Evolutionary conservation across 495 filamentous ascomycete genomes (phyloP).

Genomic region (Bombardia bombarda): DNA sequence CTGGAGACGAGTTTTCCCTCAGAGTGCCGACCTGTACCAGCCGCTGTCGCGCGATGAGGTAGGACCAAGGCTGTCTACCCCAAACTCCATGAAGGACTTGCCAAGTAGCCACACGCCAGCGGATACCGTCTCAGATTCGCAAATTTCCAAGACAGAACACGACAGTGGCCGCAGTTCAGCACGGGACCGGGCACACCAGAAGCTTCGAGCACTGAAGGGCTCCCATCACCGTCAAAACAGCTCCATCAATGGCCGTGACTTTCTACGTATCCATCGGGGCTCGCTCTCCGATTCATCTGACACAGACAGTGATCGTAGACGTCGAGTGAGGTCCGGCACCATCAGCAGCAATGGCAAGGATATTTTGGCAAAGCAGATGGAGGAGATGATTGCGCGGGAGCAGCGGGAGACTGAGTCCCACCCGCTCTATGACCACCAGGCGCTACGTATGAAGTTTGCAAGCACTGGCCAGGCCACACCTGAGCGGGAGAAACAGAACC

Average conservation of each 20-base stretch:
- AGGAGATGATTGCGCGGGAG: constrained; percentile 52
- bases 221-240: constrained; percentile 38
- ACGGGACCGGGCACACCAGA: constrained; percentile 39
- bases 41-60: constrained; percentile 14
- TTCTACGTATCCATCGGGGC: constrained; percentile 28
- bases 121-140: constrained; percentile 8
- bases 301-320: constrained; percentile 34
- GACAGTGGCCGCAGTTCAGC: constrained; percentile 26
- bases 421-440: constrained; percentile 20
- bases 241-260: constrained; percentile 30
- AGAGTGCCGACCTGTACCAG: constrained; percentile 15
- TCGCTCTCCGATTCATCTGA: constrained; percentile 40
- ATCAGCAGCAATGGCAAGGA: constrained; percentile 38
- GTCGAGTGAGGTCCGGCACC: constrained; percentile 26
- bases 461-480: constrained; percentile 21
- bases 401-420: constrained; percentile 26
- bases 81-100: constrained; percentile 17
- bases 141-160: constrained; percentile 16
- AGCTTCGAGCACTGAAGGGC: constrained; percentile 38
- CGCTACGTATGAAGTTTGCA: constrained; percentile 21
- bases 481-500: constrained; percentile 11
- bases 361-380: constrained; percentile 60
- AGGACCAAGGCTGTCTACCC: constrained; percentile 8
- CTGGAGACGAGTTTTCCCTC: constrained; percentile 61
- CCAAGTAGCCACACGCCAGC: constrained; percentile 5